Conservation (phyloP, 148 eudicot species). For the Chenopodium album region DNA sequence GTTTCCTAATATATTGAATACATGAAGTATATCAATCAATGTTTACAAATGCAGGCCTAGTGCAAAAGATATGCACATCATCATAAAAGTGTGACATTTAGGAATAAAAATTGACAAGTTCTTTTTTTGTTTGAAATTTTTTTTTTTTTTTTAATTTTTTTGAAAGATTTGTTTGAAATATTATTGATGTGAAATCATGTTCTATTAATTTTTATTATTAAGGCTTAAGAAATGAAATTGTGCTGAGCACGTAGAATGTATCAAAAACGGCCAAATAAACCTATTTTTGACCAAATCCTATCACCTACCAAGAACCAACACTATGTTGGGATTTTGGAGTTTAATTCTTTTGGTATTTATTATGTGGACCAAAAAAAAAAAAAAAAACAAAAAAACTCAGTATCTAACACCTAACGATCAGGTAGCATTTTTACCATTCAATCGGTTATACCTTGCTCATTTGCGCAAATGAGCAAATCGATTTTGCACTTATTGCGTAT, state of each 20-base stretch:
- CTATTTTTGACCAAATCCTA: constrained; percentile 14
- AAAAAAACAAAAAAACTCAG: too few relatives aligned
- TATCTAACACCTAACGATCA: neutral
- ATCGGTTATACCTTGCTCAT: too few relatives aligned
- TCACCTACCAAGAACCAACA: neutral
- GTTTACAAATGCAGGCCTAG: constrained; percentile 13
- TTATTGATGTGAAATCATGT: constrained; percentile 28
- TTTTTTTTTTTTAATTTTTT: neutral
- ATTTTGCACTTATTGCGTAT: too few relatives aligned
- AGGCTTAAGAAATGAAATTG: constrained; percentile 4
- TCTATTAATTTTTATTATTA: constrained; percentile 16
- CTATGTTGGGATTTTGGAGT: neutral
- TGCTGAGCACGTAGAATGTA: constrained; percentile 28
- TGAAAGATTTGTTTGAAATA: too few relatives aligned
- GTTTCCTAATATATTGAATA: neutral
- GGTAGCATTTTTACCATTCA: too few relatives aligned
- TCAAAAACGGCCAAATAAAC: constrained; percentile 8
- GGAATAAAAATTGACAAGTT: constrained; percentile 3
- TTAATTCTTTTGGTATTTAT: neutral
- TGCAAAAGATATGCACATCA: neutral
- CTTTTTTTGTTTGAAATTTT: neutral
- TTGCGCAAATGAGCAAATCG: too few relatives aligned
- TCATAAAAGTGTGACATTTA: constrained; percentile 11
- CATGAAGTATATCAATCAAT: neutral
- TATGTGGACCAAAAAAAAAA: neutral